Evolutionary conservation across 495 filamentous ascomycete genomes (phyloP).

Genomic region (Evansstolkia leycettana): DNA sequence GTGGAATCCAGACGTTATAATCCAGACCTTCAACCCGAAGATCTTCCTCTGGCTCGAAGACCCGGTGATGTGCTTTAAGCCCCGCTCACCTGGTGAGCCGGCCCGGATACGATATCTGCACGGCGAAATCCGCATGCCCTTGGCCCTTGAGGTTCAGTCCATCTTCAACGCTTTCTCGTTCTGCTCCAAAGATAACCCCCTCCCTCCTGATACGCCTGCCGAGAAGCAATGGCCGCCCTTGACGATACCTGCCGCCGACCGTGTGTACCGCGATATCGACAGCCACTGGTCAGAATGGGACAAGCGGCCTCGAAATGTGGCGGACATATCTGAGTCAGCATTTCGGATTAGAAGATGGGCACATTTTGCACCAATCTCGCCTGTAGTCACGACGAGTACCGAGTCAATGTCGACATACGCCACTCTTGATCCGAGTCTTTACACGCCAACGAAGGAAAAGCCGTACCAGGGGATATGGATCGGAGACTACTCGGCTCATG

Average conservation of each 20-base stretch:
- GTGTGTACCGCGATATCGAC: slow-evolving; percentile 13
- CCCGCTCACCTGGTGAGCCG: slow-evolving; percentile 8
- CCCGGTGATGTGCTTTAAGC: slow-evolving; percentile 52
- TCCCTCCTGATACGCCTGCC: slow-evolving; percentile 18
- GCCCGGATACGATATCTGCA: slow-evolving; percentile 10
- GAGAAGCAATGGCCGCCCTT: slow-evolving; percentile 60
- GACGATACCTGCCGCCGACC: slow-evolving; percentile 46
- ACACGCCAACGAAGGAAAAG: slow-evolving; percentile 66
- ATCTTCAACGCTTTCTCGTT: slow-evolving; percentile 35
- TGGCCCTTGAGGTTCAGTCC: slow-evolving; percentile 31
- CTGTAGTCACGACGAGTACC: slow-evolving; percentile 26
- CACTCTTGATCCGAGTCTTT: slow-evolving; percentile 57
- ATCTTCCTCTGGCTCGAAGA: slow-evolving; percentile 58
- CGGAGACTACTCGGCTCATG: slow-evolving; percentile 78
- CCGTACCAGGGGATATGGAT: slow-evolving; percentile 86
- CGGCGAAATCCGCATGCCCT: slow-evolving; percentile 41
- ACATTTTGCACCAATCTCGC: slow-evolving; percentile 29
- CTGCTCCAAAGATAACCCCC: slow-evolving; percentile 24
- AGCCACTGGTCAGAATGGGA: slow-evolving; percentile 26
- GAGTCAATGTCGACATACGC: slow-evolving; percentile 63
- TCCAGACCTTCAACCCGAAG: slow-evolving; percentile 59
- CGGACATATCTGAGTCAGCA: slow-evolving; percentile 45
- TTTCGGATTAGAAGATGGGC: slow-evolving; percentile 71
- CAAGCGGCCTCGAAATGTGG: slow-evolving; percentile 23
- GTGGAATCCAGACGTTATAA: slow-evolving; percentile 53